Percentiles rank a stretch among this genome's conserved stretches.
These are phyloP conservation scores for Cucurbita pepo DNA, from an alignment of 306 rosid genomes.

Conservation along the genomic window DNA sequence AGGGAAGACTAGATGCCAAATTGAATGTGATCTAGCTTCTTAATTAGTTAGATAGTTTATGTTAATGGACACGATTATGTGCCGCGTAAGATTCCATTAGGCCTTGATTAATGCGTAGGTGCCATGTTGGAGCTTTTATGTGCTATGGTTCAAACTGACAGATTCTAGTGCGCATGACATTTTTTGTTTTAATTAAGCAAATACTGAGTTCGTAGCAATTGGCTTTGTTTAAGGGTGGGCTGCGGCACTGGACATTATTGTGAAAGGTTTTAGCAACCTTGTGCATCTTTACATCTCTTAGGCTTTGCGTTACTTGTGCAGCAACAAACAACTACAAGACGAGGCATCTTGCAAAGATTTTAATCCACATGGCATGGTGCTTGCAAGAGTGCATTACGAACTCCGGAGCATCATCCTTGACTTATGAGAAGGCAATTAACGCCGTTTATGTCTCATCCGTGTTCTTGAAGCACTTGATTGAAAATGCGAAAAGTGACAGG, in stretches of 20 bases:
- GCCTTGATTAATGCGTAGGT: not conserved
- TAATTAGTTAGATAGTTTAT: not conserved
- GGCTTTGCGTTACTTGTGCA: conserved; percentile 19
- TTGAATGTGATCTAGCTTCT: not conserved
- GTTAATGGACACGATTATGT: conserved; percentile 1
- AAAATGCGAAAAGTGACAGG: conserved; percentile 34
- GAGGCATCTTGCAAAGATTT: conserved; percentile 85
- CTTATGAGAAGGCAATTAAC: conserved; percentile 65
- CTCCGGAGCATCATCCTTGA: conserved; percentile 40
- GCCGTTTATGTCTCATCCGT: conserved; percentile 68
- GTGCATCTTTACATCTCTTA: not conserved
- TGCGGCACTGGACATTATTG: not conserved
- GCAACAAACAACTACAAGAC: conserved; percentile 62
- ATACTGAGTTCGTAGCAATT: not conserved
- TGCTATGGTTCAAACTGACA: not conserved
- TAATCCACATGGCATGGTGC: conserved; percentile 69
- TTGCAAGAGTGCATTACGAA: conserved; percentile 66
- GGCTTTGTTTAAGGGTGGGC: not conserved
- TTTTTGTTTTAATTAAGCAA: not conserved
- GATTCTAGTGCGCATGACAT: not conserved
- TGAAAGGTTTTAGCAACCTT: not conserved
- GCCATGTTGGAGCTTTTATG: conserved; percentile 4
- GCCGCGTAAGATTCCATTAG: not conserved
- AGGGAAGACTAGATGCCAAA: not conserved
- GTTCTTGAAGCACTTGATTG: conserved; percentile 74